Percentiles rank a stretch among this genome's conserved stretches.
phyloP scores from a whole-genome alignment of 441 rosid genomes.

The Populus trichocarpa region DNA sequence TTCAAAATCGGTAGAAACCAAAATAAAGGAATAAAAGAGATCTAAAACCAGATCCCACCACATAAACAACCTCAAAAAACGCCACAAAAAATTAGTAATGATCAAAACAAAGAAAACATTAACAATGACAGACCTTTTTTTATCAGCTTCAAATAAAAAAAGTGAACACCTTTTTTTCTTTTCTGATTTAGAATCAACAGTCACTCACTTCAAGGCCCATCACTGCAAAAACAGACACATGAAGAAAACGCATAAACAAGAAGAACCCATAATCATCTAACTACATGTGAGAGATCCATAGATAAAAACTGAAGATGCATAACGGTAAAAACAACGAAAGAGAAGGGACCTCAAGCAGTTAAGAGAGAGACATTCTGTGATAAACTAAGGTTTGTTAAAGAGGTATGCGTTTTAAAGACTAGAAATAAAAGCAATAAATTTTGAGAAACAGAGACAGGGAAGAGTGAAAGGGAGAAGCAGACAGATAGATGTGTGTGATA shows the following conservation, averaged over 20 bases:
- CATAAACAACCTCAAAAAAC: constrained; percentile 8
- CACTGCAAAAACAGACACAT: constrained; percentile 15
- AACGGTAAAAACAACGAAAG: background rate
- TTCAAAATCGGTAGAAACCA: constrained; percentile 23
- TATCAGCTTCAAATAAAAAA: constrained; percentile 8
- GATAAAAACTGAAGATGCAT: background rate
- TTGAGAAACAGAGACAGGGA: constrained; percentile 19
- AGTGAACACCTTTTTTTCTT: background rate
- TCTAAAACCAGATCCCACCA: constrained; percentile 44
- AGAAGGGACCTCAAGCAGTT: constrained; percentile 2
- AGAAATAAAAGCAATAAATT: background rate
- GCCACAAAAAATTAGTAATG: background rate
- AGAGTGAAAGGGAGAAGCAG: background rate
- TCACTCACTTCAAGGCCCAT: constrained; percentile 10
- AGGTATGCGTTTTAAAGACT: background rate
- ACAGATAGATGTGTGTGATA: background rate
- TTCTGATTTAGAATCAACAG: constrained; percentile 14
- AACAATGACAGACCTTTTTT: constrained; percentile 5
- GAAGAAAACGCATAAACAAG: background rate
- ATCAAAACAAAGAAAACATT: constrained; percentile 5
- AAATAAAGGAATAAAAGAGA: constrained; percentile 34
- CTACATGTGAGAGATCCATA: background rate
- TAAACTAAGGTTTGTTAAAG: background rate
- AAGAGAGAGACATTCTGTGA: constrained; percentile 5
- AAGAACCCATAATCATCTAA: background rate